Evolutionary conservation across 345 rosid species (phyloP).

Genomic region (Murraya paniculata): DNA sequence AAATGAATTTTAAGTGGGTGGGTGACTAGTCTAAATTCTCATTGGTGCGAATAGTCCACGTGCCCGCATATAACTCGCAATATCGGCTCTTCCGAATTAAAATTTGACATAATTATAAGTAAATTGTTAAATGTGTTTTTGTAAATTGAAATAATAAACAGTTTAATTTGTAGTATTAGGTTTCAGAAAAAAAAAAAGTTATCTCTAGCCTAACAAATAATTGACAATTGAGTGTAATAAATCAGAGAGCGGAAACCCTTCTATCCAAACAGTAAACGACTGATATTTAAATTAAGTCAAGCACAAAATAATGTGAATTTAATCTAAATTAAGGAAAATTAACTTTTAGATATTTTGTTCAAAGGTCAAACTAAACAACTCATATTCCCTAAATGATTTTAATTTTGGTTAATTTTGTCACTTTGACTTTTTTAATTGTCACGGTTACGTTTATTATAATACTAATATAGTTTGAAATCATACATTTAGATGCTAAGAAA

Average conservation of each 20-base stretch:
- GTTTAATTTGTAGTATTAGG: not conserved
- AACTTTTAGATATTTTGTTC: not conserved
- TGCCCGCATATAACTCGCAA: not conserved
- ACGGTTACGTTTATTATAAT: too few relatives aligned
- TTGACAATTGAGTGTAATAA: too few relatives aligned
- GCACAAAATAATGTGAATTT: not conserved
- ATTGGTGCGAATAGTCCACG: too few relatives aligned
- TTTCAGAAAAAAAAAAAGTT: too few relatives aligned
- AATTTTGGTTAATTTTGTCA: too few relatives aligned
- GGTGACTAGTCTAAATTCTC: not conserved
- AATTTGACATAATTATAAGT: not conserved
- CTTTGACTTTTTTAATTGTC: too few relatives aligned
- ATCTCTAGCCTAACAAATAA: not conserved
- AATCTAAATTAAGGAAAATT: not conserved
- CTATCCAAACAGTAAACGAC: too few relatives aligned
- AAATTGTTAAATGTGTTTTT: too few relatives aligned
- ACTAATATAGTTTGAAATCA: too few relatives aligned
- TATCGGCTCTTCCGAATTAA: not conserved
- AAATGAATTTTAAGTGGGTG: not conserved
- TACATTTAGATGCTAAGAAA: too few relatives aligned
- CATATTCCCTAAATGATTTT: not conserved
- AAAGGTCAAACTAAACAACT: too few relatives aligned
- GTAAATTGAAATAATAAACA: not conserved
- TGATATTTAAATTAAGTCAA: not conserved
- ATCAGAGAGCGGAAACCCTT: too few relatives aligned